Base-by-base conservation (phyloP, 257 asterid genomes). In the Solanum appendiculatum region DNA sequence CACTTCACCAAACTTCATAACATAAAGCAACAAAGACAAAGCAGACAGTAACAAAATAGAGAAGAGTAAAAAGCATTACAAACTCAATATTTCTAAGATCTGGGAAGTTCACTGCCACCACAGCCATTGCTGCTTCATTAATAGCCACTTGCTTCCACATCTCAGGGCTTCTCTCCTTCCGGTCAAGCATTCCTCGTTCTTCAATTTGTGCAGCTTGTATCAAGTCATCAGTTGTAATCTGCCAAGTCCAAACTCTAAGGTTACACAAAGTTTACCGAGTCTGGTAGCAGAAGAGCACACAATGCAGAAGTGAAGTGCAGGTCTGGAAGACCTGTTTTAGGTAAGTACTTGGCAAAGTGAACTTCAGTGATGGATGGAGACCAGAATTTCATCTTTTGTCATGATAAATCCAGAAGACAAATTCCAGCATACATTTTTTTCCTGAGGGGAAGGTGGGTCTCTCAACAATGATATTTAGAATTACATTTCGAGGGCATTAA, bases 161-260 rank as follows among this genome's bases (percentile, higher is more conserved):
- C 86, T 93, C 98, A 21, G 94, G 94, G 93, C 98, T 95, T 92
- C 99, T 95, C 86, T 95, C 99, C 94, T 92, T 97, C 87, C 92
- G 94, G 82, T 96, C 98, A 74, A 94, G 93, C 97, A 93, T 91
- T 84, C 99, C 99, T 83, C 94, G 89, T 90, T 97, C 99, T 93
- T 97, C 99, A 88, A 97, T 93, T 94, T 97, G 98, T 48, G 98
- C 99, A 88, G 99, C 99, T 97, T 96, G 99, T 88, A 97, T 87
- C 93, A 97, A 90, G 88, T 96, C 99, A 89, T 96, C 99, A 51
- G 98, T 97, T 25, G 99, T 97, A 89, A 97, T 97, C 99, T 97
- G 91, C 88, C 81, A 58, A 92, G 69, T 27, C 29, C 87, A 86
- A 74, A 42, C 27, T 39, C 85, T 16, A 69, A 46, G 77, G 75